Percentiles rank a stretch among this genome's conserved stretches.
Conservation (phyloP, 768 basidiomycete genomes). For the Leccinum subgranulosum region DNA sequence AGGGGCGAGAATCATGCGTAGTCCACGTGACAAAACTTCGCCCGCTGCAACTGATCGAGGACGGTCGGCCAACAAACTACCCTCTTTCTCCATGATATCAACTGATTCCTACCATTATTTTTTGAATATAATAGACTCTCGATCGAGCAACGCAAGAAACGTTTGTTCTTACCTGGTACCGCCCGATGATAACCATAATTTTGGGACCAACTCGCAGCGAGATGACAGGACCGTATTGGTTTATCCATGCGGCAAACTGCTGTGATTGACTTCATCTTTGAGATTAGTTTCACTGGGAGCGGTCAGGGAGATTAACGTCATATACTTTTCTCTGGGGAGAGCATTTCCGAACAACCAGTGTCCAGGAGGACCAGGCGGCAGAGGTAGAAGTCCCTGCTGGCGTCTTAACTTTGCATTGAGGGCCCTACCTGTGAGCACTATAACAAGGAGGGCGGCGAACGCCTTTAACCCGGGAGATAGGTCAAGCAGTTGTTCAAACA, state of each 20-base stretch:
- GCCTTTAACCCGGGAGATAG: constrained; percentile 13
- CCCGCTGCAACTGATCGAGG: constrained; percentile 56
- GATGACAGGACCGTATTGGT: constrained; percentile 60
- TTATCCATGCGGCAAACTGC: constrained; percentile 57
- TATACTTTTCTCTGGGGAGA: constrained; percentile 28
- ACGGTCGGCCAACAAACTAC: constrained; percentile 53
- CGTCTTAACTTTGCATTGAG: constrained; percentile 9
- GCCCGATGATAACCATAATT: constrained; percentile 32
- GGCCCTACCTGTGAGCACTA: constrained; percentile 13
- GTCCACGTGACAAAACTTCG: constrained; percentile 56
- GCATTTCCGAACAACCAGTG: constrained; percentile 33
- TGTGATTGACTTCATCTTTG: constrained; percentile 25
- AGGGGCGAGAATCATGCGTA: constrained; percentile 53
- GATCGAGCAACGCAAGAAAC: not conserved
- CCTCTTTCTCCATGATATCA: constrained; percentile 66
- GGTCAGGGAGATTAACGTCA: not conserved
- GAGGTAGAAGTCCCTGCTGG: constrained; percentile 16
- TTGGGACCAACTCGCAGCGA: constrained; percentile 48
- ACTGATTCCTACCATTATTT: constrained; percentile 45
- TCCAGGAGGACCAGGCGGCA: constrained; percentile 31
- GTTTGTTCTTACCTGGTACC: constrained; percentile 32
- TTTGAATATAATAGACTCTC: not conserved
- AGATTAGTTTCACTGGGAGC: not conserved
- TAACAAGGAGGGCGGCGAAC: constrained; percentile 15
- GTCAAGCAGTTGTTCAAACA: constrained; percentile 10